These are phyloP conservation scores for Trebouxia sp. DNA, from an alignment of 139 green algal species.

Conservation along the genomic window DNA sequence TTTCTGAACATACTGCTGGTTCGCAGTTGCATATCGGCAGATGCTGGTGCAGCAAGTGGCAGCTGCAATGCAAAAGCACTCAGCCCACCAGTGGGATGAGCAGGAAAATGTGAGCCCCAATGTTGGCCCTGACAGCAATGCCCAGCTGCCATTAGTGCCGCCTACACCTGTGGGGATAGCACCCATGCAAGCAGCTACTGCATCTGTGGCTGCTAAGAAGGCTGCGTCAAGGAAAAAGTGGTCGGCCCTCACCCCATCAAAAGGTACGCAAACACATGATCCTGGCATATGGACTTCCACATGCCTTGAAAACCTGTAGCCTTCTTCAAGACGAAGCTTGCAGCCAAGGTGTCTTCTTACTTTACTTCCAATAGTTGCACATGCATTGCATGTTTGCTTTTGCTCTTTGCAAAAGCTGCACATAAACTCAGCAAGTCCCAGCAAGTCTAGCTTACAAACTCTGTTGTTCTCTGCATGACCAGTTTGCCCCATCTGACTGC, in stretches of 20 bases:
- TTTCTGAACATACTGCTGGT: not conserved
- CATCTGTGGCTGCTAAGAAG: conserved; percentile 8
- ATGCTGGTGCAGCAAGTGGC: conserved; percentile 22
- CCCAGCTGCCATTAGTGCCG: not conserved
- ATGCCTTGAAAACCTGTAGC: too few relatives aligned
- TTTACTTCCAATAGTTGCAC: too few relatives aligned
- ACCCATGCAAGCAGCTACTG: conserved; percentile 27
- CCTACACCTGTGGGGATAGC: not conserved
- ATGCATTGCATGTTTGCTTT: too few relatives aligned
- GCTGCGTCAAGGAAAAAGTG: not conserved
- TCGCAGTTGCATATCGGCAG: conserved; percentile 16
- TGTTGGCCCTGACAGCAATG: not conserved
- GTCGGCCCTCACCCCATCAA: not conserved
- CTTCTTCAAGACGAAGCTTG: too few relatives aligned
- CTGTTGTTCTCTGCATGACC: too few relatives aligned
- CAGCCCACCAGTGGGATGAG: not conserved
- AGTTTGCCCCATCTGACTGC: too few relatives aligned
- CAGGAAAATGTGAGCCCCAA: conserved; percentile 10
- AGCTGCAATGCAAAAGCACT: not conserved
- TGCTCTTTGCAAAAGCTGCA: too few relatives aligned
- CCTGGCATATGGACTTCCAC: not conserved
- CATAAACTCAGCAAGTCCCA: too few relatives aligned
- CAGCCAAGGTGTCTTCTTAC: too few relatives aligned
- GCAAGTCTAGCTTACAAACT: too few relatives aligned
- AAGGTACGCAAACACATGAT: not conserved